Percentiles rank a stretch among this genome's conserved stretches.
Conservation (phyloP, 768 basidiomycete species). For the Fibroporia radiculosa region DNA sequence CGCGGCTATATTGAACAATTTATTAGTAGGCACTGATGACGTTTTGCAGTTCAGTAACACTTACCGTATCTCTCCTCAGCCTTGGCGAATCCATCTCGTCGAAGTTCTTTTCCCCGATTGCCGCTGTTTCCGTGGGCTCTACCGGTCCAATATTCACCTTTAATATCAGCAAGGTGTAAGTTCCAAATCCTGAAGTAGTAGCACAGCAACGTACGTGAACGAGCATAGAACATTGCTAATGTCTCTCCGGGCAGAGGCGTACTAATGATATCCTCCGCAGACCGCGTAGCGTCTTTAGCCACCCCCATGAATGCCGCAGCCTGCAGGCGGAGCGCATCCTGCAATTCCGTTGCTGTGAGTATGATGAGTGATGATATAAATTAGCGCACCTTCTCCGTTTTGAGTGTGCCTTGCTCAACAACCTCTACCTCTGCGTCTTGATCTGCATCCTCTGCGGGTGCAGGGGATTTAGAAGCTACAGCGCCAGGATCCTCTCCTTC, state of each 20-base stretch:
- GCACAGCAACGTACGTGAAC: slow-evolving; percentile 71
- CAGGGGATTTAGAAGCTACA: not conserved
- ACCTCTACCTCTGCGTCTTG: slow-evolving; percentile 7
- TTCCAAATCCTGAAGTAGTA: not conserved
- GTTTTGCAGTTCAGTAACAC: slow-evolving; percentile 13
- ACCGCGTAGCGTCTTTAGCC: slow-evolving; percentile 45
- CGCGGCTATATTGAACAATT: no score
- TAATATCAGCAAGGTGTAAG: not conserved
- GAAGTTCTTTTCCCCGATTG: slow-evolving; percentile 69
- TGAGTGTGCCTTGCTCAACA: slow-evolving; percentile 15
- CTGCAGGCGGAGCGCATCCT: slow-evolving; percentile 33
- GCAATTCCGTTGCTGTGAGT: not conserved
- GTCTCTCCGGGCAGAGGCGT: slow-evolving; percentile 84
- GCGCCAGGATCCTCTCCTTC: not conserved
- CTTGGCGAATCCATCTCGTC: slow-evolving; percentile 69
- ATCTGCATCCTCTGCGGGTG: not conserved
- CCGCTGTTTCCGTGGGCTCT: slow-evolving; percentile 55
- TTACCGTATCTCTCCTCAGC: slow-evolving; percentile 69
- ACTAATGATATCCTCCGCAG: slow-evolving; percentile 64
- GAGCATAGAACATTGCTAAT: slow-evolving; percentile 73
- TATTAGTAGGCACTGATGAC: no score
- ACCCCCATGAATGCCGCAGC: slow-evolving; percentile 58
- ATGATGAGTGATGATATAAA: not conserved
- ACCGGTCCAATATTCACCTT: slow-evolving; percentile 76
- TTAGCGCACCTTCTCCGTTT: slow-evolving; percentile 18